A percentile compares a stretch with the other conserved stretches of the same genome.
Conservation (phyloP, 2,329 filamentous ascomycete species). For the Trichophyton benhamiae region DNA sequence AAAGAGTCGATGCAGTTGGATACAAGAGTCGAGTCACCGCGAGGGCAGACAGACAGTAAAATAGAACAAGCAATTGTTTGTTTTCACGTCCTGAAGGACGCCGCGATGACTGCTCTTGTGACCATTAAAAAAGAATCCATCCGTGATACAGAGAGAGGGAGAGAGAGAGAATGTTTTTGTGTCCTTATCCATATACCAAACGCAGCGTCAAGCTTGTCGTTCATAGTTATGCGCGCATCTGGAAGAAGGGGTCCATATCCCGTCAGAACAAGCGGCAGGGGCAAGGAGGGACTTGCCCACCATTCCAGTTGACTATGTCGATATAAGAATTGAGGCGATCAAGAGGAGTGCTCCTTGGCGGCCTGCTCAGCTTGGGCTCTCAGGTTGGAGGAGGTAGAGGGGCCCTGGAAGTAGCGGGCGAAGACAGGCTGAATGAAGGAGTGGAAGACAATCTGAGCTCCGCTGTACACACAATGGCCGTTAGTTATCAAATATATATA, state of each 20-base stretch:
- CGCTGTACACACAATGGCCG: constrained; percentile 42
- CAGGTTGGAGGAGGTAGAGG: constrained; percentile 72
- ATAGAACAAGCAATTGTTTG: not conserved
- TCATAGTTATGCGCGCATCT: not conserved
- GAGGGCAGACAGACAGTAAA: not conserved
- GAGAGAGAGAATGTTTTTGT: too few species aligned
- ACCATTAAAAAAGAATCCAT: constrained; percentile 1
- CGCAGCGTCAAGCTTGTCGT: not conserved
- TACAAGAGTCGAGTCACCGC: not conserved
- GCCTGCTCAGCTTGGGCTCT: constrained; percentile 71
- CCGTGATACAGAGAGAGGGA: not conserved
- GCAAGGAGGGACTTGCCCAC: not conserved
- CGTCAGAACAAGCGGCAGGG: not conserved
- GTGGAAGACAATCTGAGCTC: constrained; percentile 92
- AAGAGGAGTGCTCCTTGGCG: constrained; percentile 49
- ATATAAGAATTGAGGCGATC: constrained; percentile 19
- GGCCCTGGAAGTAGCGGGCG: constrained; percentile 72
- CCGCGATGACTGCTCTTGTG: not conserved
- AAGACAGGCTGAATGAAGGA: constrained; percentile 88
- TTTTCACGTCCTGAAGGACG: not conserved
- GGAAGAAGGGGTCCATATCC: not conserved
- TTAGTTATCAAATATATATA: constrained; percentile 4
- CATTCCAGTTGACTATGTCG: not conserved
- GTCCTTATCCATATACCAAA: not conserved
- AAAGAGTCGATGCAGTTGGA: not conserved